Evolutionary conservation across 306 rosid species (phyloP).

Genomic region (Acacia confusa): DNA sequence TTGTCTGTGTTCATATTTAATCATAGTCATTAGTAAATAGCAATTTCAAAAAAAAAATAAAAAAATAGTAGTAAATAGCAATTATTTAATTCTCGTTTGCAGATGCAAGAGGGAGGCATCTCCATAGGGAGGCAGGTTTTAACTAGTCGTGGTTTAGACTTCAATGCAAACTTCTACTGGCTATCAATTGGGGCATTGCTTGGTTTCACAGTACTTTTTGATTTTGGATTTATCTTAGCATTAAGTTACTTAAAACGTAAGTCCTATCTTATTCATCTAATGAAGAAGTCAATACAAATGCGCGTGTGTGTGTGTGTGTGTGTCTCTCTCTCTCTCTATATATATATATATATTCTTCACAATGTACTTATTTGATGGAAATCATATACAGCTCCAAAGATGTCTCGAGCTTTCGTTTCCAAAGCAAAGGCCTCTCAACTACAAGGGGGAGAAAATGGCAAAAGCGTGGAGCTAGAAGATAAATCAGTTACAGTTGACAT

Average conservation of each 20-base stretch:
- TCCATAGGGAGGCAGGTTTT: conserved; percentile 49
- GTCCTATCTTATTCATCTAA: conserved; percentile 29
- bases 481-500: conserved; percentile 43
- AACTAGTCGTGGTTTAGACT: conserved; percentile 50
- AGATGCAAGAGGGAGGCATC: conserved; percentile 48
- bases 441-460: conserved; percentile 31
- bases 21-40: not conserved
- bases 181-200: conserved; percentile 53
- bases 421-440: conserved; percentile 44
- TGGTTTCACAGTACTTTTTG: conserved; percentile 49
- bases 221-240: conserved; percentile 54
- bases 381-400: conserved; percentile 54
- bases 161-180: conserved; percentile 48
- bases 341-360: not conserved
- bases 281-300: not conserved
- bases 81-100: conserved; percentile 12
- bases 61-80: too few species aligned
- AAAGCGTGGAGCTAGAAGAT: conserved; percentile 35
- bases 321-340: too few species aligned
- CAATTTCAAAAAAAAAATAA: too few species aligned
- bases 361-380: conserved; percentile 30
- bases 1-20: conserved; percentile 1
- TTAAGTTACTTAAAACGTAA: conserved; percentile 55
- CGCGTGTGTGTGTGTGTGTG: too few species aligned
- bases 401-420: conserved; percentile 53